Evolutionary conservation across 2,329 filamentous ascomycete species (phyloP).

Genomic region (Macroventuria anomochaeta): DNA sequence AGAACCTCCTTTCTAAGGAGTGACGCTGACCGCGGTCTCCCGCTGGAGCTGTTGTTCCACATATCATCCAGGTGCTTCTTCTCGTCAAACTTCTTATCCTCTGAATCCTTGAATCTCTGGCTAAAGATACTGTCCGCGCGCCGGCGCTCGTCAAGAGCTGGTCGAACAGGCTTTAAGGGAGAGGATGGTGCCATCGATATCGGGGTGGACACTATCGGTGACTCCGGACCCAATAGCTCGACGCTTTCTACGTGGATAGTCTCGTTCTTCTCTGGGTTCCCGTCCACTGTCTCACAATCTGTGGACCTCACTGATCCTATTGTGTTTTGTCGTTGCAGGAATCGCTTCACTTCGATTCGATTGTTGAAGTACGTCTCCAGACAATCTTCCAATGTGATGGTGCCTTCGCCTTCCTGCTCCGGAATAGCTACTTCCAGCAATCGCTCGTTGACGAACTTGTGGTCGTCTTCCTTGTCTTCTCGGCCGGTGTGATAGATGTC

Average conservation of each 20-base stretch:
- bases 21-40: conserved; percentile 47
- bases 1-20: conserved; percentile 77
- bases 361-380: conserved; percentile 96
- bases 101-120: conserved; percentile 52
- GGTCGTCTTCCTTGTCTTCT: conserved; percentile 81
- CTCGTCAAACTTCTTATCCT: conserved; percentile 59
- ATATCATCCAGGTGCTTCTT: conserved; percentile 55
- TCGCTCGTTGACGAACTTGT: conserved; percentile 92
- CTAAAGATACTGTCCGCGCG: conserved; percentile 59
- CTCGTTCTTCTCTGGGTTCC: conserved; percentile 46
- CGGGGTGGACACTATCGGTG: conserved; percentile 45
- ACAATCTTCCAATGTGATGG: conserved; percentile 85
- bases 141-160: conserved; percentile 43
- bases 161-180: conserved; percentile 36
- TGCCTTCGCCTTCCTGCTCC: conserved; percentile 68
- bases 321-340: conserved; percentile 69
- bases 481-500: conserved; percentile 93
- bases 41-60: conserved; percentile 40
- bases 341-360: conserved; percentile 83
- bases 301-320: conserved; percentile 55
- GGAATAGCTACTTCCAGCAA: conserved; percentile 91
- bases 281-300: conserved; percentile 35
- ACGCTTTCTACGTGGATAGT: conserved; percentile 54
- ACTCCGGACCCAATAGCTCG: conserved; percentile 46
- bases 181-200: conserved; percentile 34